Percentiles rank a stretch among this genome's conserved stretches.
Conservation (phyloP, 163 green algal genomes). For the Coccomyxa subellipsoidea region DNA sequence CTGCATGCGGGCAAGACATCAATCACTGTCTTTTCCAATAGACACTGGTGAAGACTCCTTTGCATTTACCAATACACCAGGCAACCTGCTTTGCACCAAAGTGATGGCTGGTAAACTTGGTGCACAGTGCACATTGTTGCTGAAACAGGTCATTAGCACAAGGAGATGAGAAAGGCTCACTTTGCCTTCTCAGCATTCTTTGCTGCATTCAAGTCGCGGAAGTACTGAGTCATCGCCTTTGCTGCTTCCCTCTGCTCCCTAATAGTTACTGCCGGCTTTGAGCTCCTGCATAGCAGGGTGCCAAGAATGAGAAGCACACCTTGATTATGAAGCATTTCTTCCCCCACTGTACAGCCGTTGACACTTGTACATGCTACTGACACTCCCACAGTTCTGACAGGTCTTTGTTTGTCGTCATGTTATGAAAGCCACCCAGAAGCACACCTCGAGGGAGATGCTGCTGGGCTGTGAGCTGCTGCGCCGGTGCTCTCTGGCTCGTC, state of each 20-base stretch:
- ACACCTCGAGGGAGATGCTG: neutral
- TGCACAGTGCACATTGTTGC: neutral
- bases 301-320: neutral
- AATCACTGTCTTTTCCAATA: neutral
- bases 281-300: neutral
- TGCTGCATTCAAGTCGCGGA: conserved; percentile 53
- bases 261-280: conserved; percentile 55
- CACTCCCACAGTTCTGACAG: neutral
- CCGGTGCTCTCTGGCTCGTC: neutral
- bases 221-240: conserved; percentile 87
- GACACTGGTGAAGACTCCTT: neutral
- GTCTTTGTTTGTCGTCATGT: neutral
- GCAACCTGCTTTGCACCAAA: neutral
- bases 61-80: neutral
- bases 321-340: neutral
- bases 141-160: neutral
- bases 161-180: conserved; percentile 37
- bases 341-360: neutral
- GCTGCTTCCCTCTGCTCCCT: conserved; percentile 84
- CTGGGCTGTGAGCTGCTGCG: neutral
- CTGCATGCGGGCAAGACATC: conserved; percentile 36
- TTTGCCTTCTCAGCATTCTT: conserved; percentile 51
- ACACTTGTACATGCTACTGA: neutral
- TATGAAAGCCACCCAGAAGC: neutral
- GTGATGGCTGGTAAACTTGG: neutral